Conservation (phyloP, 164 flowering plant species). For the Pachysandra terminalis region DNA sequence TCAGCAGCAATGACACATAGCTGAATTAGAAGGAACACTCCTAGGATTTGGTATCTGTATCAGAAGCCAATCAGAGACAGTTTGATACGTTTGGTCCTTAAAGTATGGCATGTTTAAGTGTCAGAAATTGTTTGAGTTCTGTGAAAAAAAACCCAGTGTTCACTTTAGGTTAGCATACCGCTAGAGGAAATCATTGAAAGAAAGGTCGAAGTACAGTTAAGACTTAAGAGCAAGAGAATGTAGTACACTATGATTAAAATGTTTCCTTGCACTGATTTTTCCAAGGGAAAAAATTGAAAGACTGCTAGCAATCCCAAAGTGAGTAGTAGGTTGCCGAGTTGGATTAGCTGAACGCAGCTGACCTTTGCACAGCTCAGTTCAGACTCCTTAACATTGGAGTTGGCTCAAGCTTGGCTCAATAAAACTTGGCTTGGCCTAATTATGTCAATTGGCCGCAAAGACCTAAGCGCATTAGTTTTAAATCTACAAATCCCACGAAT, state of each 20-base stretch:
- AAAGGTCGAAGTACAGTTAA: neutral
- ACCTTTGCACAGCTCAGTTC: no score
- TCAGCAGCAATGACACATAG: slow-evolving; percentile 91
- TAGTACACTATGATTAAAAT: neutral
- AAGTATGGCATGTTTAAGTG: neutral
- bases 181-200: neutral
- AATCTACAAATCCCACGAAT: no score
- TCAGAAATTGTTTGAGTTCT: neutral
- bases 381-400: no score
- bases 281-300: neutral
- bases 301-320: neutral
- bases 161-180: neutral
- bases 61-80: slow-evolving; percentile 7
- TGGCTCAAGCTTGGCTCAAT: no score
- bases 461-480: no score
- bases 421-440: no score
- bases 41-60: slow-evolving; percentile 90
- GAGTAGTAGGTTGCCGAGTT: no score
- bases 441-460: no score
- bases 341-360: no score
- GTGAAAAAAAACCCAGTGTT: neutral
- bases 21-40: slow-evolving; percentile 88
- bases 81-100: neutral
- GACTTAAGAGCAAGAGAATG: neutral
- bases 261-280: neutral